These are phyloP conservation scores for Pilobolus umbonatus DNA, from an alignment of 192 early-diverging fungal species.

Conservation along the genomic window DNA sequence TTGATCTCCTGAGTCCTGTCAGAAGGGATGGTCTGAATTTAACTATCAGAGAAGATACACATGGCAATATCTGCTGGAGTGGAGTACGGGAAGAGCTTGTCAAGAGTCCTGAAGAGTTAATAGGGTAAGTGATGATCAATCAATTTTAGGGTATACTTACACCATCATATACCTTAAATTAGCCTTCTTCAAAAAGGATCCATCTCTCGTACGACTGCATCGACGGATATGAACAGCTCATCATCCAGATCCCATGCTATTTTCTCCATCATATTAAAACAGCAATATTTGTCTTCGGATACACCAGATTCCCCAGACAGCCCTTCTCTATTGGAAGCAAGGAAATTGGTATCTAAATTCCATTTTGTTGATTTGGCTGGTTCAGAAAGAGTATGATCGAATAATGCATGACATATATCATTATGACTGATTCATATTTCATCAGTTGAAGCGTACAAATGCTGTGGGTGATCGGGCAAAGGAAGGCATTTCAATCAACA, in stretches of 20 bases:
- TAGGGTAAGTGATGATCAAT: constrained; percentile 44
- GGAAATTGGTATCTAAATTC: constrained; percentile 62
- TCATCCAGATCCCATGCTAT: constrained; percentile 97
- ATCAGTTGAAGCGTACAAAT: constrained; percentile 82
- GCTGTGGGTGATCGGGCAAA: constrained; percentile 89
- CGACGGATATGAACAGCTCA: constrained; percentile 94
- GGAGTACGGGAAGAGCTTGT: constrained; percentile 80
- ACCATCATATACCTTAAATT: not conserved
- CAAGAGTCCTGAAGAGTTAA: constrained; percentile 52
- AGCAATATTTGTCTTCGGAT: constrained; percentile 46
- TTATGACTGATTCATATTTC: not conserved
- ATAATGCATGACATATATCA: not conserved
- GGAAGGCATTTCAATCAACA: constrained; percentile 97
- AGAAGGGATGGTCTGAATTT: constrained; percentile 6
- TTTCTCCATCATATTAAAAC: constrained; percentile 85
- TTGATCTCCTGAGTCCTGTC: constrained; percentile 68
- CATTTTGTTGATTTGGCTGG: constrained; percentile 99
- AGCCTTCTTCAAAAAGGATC: constrained; percentile 53
- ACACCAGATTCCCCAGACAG: constrained; percentile 9
- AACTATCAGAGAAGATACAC: constrained; percentile 71
- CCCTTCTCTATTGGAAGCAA: not conserved
- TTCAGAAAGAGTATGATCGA: constrained; percentile 68
- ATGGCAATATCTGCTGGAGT: constrained; percentile 81
- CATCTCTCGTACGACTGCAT: constrained; percentile 65
- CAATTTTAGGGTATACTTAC: too few species aligned